Percentiles rank a stretch among this genome's conserved stretches.
These are phyloP conservation scores for Seiridium cupressi DNA, from an alignment of 2,329 filamentous ascomycete genomes.

Conservation along the genomic window DNA sequence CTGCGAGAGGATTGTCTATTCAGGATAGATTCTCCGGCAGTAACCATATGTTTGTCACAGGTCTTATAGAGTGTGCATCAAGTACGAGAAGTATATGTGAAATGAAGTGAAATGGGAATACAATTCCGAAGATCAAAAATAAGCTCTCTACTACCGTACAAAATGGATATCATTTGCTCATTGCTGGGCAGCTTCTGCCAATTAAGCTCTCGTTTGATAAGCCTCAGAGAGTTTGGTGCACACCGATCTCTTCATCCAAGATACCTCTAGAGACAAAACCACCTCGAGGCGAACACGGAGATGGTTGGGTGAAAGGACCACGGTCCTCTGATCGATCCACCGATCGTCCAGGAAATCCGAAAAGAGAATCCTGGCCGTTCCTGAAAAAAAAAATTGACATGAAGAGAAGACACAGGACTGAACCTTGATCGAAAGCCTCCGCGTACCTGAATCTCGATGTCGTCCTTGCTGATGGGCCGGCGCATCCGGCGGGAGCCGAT, in stretches of 20 bases:
- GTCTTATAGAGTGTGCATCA: not conserved
- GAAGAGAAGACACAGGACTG: not conserved
- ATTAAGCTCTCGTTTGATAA: no score
- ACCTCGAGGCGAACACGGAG: no score
- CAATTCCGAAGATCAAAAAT: constrained; percentile 6
- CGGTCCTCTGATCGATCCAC: no score
- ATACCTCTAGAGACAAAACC: no score
- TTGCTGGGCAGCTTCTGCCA: not conserved
- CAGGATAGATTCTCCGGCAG: no score
- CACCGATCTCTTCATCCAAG: no score
- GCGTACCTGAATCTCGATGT: not conserved
- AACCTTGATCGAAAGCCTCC: no score
- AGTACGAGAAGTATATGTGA: not conserved
- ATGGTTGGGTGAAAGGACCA: not conserved
- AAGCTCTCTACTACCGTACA: not conserved
- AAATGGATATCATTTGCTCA: constrained; percentile 6
- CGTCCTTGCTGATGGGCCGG: not conserved
- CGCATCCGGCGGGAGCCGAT: no score
- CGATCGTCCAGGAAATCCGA: not conserved
- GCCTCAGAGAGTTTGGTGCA: no score
- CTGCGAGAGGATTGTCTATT: no score
- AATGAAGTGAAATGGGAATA: constrained; percentile 2
- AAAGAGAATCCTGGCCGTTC: not conserved
- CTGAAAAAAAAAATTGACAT: not conserved
- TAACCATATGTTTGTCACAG: no score